Evolutionary conservation across 345 rosid species (phyloP).

Genomic region (Anastatica hierochuntica): DNA sequence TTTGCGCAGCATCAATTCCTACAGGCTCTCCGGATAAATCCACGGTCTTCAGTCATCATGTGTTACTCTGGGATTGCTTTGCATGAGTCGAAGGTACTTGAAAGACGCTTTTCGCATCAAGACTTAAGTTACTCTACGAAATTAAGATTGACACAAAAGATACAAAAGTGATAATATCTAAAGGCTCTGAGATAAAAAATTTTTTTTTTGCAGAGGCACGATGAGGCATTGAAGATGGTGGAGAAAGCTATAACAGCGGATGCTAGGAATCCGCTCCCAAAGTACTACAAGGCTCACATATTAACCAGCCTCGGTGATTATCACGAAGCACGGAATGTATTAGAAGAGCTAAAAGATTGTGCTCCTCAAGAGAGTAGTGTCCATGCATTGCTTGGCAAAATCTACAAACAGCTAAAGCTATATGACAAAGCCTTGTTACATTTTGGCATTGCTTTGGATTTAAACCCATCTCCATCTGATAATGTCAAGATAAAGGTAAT

Average conservation of each 20-base stretch:
- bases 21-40: conserved; percentile 65
- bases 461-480: conserved; percentile 66
- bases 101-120: background rate
- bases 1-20: conserved; percentile 86
- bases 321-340: conserved; percentile 58
- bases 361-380: conserved; percentile 76
- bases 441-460: conserved; percentile 77
- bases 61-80: conserved; percentile 82
- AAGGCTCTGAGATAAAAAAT: background rate
- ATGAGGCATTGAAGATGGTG: conserved; percentile 76
- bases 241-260: conserved; percentile 71
- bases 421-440: conserved; percentile 80
- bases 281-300: conserved; percentile 80
- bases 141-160: background rate
- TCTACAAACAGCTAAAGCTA: conserved; percentile 49
- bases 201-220: conserved; percentile 57
- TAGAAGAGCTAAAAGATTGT: conserved; percentile 75
- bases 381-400: conserved; percentile 70
- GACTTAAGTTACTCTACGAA: background rate
- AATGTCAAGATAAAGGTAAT: conserved; percentile 68
- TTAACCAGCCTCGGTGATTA: conserved; percentile 47
- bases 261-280: conserved; percentile 75
- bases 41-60: conserved; percentile 80
- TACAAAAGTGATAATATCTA: background rate
- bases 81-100: conserved; percentile 57